These are phyloP conservation scores for Jatropha curcas DNA, from an alignment of 345 rosid genomes.

Conservation along the genomic window DNA sequence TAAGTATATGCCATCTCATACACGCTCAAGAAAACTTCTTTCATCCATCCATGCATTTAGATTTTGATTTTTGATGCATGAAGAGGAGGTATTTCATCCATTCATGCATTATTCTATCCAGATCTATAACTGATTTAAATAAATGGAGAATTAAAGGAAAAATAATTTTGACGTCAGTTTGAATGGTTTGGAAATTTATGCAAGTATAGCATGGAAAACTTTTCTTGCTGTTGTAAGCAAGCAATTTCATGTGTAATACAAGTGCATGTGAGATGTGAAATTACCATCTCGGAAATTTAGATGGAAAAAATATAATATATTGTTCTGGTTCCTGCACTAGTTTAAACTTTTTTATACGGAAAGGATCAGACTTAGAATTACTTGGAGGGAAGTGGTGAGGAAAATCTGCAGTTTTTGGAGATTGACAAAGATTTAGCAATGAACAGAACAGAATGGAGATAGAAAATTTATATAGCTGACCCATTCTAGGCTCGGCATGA, in stretches of 20 bases:
- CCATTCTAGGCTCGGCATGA: too few relatives aligned
- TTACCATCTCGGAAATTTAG: not conserved
- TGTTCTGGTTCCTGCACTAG: not conserved
- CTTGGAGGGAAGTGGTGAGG: too few relatives aligned
- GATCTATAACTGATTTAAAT: not conserved
- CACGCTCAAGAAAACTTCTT: not conserved
- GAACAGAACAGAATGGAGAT: too few relatives aligned
- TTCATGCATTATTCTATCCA: constrained; percentile 4
- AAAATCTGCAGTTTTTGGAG: too few relatives aligned
- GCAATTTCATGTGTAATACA: not conserved
- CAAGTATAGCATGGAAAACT: not conserved
- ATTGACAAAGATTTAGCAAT: too few relatives aligned
- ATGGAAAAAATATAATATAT: not conserved
- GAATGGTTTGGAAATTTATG: not conserved
- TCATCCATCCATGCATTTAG: not conserved
- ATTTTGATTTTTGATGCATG: not conserved
- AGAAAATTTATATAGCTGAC: too few relatives aligned
- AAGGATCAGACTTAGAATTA: not conserved
- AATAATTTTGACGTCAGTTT: not conserved
- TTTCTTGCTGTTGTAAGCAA: not conserved
- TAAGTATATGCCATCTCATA: constrained; percentile 42
- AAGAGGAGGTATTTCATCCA: not conserved
- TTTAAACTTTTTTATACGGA: not conserved
- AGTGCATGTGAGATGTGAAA: not conserved
- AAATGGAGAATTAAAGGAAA: not conserved